Evolutionary conservation across 495 filamentous ascomycete genomes (phyloP), one percentile per base, ranked within the genome.

Genomic region (Hypoxylon fuscum): DNA sequence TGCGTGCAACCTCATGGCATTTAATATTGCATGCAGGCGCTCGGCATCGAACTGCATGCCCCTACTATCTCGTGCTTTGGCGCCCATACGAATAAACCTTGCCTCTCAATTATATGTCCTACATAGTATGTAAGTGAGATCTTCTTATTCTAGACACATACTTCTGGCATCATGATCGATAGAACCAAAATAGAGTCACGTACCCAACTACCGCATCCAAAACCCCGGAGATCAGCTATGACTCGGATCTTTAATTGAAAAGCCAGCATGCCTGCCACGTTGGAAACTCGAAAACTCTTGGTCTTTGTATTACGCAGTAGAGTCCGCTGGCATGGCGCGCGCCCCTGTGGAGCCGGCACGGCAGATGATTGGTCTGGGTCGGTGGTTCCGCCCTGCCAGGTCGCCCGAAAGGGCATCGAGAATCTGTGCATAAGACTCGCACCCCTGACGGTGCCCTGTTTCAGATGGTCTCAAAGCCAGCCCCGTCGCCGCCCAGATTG

Each of bases 381-480:
- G n/a, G n/a, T 12, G 2, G 52, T 56, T 46, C 52, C 59, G 51
- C 35, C 35, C 27, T 49, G 1, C 14, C 18, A 12, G 22, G 1
- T 11, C 12, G 27, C 40, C 41, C 41, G 17, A 51, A 45, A 35
- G 46, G 53, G 52, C 50, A 25, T 21, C 20, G 20, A 48, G 27
- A 35, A 40, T 42, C 44, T 45, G 51, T 45, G 60, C 52, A 54
- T 59, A 49, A 40, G 27, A 27, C 46, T 42, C 27, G 10, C 20
- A 50, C 52, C 63, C 63, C 63, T 62, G 63, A 57, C 49, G 45
- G 44, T 64, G 52, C 46, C n/a, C 60, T 50, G 68, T 70, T 70
- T 70, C 68, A 70, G 61, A 56, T 64, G 44, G 49, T 58, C 53
- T 65, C 61, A 53, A 56, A 25, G 46, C 9, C 56, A 64, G 50